Evolutionary conservation across 2,329 filamentous ascomycete species (phyloP), one percentile per base, ranked within the genome.

Genomic region (Ceratocystiopsis minuta): DNA sequence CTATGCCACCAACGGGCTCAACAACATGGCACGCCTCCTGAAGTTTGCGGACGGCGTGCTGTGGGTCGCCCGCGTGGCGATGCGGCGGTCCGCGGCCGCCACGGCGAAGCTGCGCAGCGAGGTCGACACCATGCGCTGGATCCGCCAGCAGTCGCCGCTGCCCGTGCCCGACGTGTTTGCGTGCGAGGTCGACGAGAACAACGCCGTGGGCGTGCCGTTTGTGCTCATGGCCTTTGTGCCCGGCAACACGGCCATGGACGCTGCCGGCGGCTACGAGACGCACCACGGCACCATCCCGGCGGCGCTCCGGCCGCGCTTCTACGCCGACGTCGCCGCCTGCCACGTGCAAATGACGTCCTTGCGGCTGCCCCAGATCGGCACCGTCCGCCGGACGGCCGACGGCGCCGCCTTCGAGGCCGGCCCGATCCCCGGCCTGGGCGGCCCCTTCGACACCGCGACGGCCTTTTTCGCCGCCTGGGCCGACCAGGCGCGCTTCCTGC

Each of bases 191-290:
- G 43, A 47, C 33, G 20, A 42, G 37, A 12, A 45, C 7, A 56
- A 56, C 39, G 18, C 38, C 5, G 46, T 52, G 15, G 49, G 53
- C 4, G 50, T 50, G 6, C 50, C 55, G 3, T 57, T 53, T 41
- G 52, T 55, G 5, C 43, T 59, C 16, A 55, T 58, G 51, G 51
- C 50, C 33, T 56, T 46, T 43, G 41, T 53, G 39, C 55, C 48
- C 40, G 56, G 53, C 38, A 54, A 50, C 44, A 53, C 41, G 4
- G 50, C 41, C 16, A 53, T 51, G 51, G 54, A 50, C 48, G 41
- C 45, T 15, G 33, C 28, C 2, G 49, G 52, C 32, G 49, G 50
- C 1, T 55, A 45, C 16, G 39, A 51, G 10, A 37, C 44, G 14
- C 49, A 53, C 37, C 38, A 36, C 28, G 52, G 51, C 36, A 16